Evolutionary conservation across 2,329 filamentous ascomycete genomes (phyloP).

Genomic region (Neofusicoccum sp.): DNA sequence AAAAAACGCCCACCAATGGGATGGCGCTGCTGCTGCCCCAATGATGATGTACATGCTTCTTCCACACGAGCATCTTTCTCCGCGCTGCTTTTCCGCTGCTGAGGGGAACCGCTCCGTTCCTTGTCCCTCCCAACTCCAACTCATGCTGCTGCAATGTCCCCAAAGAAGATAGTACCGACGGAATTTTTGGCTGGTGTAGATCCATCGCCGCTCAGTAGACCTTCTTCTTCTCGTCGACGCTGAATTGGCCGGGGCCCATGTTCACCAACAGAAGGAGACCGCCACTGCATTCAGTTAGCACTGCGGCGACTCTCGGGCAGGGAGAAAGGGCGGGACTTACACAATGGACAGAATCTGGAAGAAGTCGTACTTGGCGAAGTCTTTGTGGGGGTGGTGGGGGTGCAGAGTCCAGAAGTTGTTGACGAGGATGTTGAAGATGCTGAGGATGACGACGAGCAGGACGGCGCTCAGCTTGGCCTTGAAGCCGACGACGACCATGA

Average conservation of each 20-base stretch:
- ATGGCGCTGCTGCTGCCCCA: conserved; percentile 2
- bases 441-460: conserved; percentile 90
- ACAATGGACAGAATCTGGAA: conserved; percentile 99
- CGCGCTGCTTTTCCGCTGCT: neutral
- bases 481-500: conserved; percentile 99
- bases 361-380: conserved; percentile 99
- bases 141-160: neutral
- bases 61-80: neutral
- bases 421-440: conserved; percentile 92
- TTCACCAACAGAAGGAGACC: conserved; percentile 96
- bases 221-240: conserved; percentile 99
- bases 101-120: neutral
- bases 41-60: conserved; percentile 12
- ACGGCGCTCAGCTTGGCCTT: conserved; percentile 99
- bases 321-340: conserved; percentile 46
- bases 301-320: neutral
- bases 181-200: neutral
- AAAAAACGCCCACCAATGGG: conserved; percentile 7
- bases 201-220: conserved; percentile 66
- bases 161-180: neutral
- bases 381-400: conserved; percentile 97
- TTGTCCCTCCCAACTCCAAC: neutral
- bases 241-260: conserved; percentile 96
- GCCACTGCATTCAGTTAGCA: conserved; percentile 52
- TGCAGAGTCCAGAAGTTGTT: conserved; percentile 99